Base-by-base conservation (phyloP, 2,329 filamentous ascomycete genomes). In the Fusarium anthophilum region DNA sequence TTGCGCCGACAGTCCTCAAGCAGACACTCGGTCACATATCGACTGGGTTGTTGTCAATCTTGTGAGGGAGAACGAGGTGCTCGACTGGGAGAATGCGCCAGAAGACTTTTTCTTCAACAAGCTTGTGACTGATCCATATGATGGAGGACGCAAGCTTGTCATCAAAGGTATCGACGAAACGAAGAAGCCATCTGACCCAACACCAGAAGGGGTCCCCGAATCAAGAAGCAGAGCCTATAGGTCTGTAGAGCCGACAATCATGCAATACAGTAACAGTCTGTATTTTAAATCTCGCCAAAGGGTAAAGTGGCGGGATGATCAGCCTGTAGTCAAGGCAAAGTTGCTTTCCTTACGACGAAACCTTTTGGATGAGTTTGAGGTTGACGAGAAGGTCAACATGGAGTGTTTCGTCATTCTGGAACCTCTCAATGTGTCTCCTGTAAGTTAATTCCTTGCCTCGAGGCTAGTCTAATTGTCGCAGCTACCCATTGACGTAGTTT, bases 221-320 rank as follows among this genome's bases (percentile, higher is more conserved):
- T 81, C 87, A 70, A 76, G 80, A 81, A 81, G 89, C 81, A 80
- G 85, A 51, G 66, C 82, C 37, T 85, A 86, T 81, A 77, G 80
- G 66, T 73, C 80, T 59, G 66, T 77, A 3, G 83, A 85, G 17
- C 82, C 86, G 26, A 92, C 89, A 62, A 97, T 98, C 73, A 88
- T 96, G 71, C 92, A 95, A 75, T 98, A 96, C 82, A 95, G 92
- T 58, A 89, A 93, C 76, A 97, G 94, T 79, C 85, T 95, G 24
- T 96, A 90, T 83, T 86, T 87, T 10, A 92, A 91, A 28, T 73
- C 76, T 83, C 90, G 69, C 86, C 90, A 62, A 73, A 83, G 24
- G 84, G 83, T 43, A 80, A 79, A 78, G 0, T 93, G 92, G 83
- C 85, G 90, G 39, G 85, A 89, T 43, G 84, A 92, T n/a, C 94